phyloP scores from a whole-genome alignment of 1,284 basidiomycete species.

The Trametes hirsuta region DNA sequence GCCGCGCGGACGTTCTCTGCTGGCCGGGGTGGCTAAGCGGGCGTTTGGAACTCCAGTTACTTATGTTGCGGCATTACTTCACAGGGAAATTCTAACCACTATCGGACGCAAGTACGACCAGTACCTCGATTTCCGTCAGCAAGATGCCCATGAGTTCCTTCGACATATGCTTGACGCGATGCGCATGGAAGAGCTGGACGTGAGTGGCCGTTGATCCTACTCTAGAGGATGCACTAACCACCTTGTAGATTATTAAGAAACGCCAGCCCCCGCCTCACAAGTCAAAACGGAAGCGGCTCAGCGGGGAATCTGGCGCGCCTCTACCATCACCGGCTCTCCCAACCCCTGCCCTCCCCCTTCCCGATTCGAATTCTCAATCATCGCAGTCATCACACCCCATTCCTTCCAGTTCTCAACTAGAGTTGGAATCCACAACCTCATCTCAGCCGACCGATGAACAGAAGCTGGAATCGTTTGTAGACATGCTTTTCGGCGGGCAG shows the following conservation, averaged over 20 bases:
- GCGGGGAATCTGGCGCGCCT: conserved; percentile 9
- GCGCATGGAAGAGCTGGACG: conserved; percentile 93
- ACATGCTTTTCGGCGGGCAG: conserved; percentile 88
- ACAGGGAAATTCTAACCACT: conserved; percentile 61
- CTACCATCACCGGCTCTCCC: conserved; percentile 9
- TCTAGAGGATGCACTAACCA: not conserved
- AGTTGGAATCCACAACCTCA: not conserved
- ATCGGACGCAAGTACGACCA: conserved; percentile 90
- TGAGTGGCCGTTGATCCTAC: conserved; percentile 34
- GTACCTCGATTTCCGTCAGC: conserved; percentile 89
- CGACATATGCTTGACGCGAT: conserved; percentile 90
- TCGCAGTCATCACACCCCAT: not conserved
- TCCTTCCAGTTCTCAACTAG: not conserved
- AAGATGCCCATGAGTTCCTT: conserved; percentile 94
- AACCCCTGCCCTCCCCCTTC: conserved; percentile 6
- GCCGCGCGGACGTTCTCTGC: too few species aligned
- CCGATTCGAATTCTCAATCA: not conserved
- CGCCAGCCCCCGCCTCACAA: conserved; percentile 55
- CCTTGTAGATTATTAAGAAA: conserved; percentile 73
- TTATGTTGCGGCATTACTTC: not conserved
- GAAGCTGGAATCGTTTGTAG: conserved; percentile 73
- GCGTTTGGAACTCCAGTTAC: not conserved
- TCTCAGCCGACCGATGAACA: conserved; percentile 41
- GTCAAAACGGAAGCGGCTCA: conserved; percentile 39
- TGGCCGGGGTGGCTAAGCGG: too few species aligned